These are phyloP conservation scores for Amphibolis antarctica DNA, from an alignment of 106 monocot genomes.

Conservation along the genomic window DNA sequence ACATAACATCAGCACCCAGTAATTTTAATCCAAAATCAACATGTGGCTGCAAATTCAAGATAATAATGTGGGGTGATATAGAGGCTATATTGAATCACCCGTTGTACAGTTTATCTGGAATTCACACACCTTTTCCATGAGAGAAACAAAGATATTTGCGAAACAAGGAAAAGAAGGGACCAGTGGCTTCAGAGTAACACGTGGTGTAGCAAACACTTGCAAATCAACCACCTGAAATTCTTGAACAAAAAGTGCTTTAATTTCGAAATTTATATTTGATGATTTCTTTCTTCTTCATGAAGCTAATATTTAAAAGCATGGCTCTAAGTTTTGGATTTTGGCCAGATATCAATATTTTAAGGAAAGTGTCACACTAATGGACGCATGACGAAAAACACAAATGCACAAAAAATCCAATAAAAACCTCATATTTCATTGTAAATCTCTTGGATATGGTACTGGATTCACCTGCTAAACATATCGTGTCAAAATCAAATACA, in stretches of 20 bases:
- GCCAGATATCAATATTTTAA: too few relatives aligned
- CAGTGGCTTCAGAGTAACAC: slow-evolving; percentile 44
- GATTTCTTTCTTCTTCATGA: too few relatives aligned
- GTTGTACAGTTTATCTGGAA: not conserved
- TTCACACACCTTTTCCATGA: slow-evolving; percentile 43
- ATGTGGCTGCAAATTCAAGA: slow-evolving; percentile 34
- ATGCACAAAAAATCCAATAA: too few relatives aligned
- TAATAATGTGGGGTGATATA: not conserved
- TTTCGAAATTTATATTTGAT: too few relatives aligned
- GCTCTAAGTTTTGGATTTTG: too few relatives aligned
- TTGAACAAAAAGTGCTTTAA: slow-evolving; percentile 1
- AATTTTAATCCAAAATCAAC: slow-evolving; percentile 54
- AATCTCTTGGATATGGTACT: too few relatives aligned
- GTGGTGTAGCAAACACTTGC: slow-evolving; percentile 44
- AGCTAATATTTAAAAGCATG: too few relatives aligned
- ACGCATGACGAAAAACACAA: too few relatives aligned
- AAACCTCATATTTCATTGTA: too few relatives aligned
- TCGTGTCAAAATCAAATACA: too few relatives aligned
- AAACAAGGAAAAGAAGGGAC: slow-evolving; percentile 54
- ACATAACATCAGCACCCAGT: slow-evolving; percentile 48
- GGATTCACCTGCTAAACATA: too few relatives aligned
- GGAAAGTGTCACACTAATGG: too few relatives aligned
- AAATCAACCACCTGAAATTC: slow-evolving; percentile 40
- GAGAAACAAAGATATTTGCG: slow-evolving; percentile 38
- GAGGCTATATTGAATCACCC: not conserved